A percentile compares a stretch with the other conserved stretches of the same genome.
These are phyloP conservation scores for Pseudogymnoascus pannorum DNA, from an alignment of 2,329 filamentous ascomycete species.

Conservation along the genomic window DNA sequence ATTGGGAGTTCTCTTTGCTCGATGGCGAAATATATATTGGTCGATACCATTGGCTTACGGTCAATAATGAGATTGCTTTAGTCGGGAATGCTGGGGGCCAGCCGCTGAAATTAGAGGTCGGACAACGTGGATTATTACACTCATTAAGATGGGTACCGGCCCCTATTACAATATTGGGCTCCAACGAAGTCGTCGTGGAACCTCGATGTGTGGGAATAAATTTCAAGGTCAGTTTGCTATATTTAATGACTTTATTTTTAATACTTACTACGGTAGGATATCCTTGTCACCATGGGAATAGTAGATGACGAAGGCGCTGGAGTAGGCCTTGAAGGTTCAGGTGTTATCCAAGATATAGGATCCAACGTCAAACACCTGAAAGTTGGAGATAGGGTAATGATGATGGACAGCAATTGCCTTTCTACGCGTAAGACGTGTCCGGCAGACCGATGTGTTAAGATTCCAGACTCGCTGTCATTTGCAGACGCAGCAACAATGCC, in stretches of 20 bases:
- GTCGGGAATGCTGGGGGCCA: neutral
- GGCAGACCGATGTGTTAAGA: constrained; percentile 17
- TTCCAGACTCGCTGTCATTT: constrained; percentile 34
- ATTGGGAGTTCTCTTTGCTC: constrained; percentile 26
- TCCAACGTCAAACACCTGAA: constrained; percentile 16
- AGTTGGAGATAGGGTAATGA: constrained; percentile 21
- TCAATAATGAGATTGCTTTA: constrained; percentile 14
- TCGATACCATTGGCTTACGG: constrained; percentile 19
- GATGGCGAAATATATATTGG: constrained; percentile 22
- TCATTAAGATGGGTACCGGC: constrained; percentile 17
- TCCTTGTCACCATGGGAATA: constrained; percentile 15
- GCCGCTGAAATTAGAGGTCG: constrained; percentile 14
- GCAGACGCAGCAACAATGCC: constrained; percentile 34
- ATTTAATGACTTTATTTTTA: neutral
- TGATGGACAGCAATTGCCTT: constrained; percentile 13
- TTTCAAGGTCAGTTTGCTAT: constrained; percentile 18
- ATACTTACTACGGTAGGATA: neutral
- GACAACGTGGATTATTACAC: constrained; percentile 15
- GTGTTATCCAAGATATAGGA: constrained; percentile 23
- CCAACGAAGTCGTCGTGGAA: constrained; percentile 15
- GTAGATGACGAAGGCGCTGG: constrained; percentile 32
- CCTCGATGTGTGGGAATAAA: constrained; percentile 15
- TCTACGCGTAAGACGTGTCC: constrained; percentile 13
- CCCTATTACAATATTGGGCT: neutral
- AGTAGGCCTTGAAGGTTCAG: neutral